Conservation (phyloP, 2,329 filamentous ascomycete genomes). For the Talaromyces amestolkiae region DNA sequence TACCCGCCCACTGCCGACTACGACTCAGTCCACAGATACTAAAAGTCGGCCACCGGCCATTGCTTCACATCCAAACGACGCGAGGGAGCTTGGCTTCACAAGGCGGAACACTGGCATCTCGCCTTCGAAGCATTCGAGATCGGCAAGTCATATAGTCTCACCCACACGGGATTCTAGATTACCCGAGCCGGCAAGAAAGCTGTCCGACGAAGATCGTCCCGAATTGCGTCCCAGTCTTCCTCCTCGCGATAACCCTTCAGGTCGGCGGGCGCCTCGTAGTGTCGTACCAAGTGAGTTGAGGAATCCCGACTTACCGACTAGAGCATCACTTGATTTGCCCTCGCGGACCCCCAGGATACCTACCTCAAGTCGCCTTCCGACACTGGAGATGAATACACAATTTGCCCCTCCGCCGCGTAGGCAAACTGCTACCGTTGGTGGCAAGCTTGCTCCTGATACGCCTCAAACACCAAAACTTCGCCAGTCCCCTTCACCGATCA, state of each 20-base stretch:
- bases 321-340: slow-evolving; percentile 21
- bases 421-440: slow-evolving; percentile 23
- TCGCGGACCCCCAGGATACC: slow-evolving; percentile 18
- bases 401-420: slow-evolving; percentile 36
- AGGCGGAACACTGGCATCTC: slow-evolving; percentile 15
- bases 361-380: slow-evolving; percentile 22
- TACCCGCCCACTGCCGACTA: slow-evolving; percentile 21
- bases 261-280: slow-evolving; percentile 20
- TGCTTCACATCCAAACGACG: slow-evolving; percentile 24
- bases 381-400: slow-evolving; percentile 23
- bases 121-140: slow-evolving; percentile 12
- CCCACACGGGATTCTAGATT: slow-evolving; percentile 21
- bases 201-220: slow-evolving; percentile 31
- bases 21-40: slow-evolving; percentile 24
- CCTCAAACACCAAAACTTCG: slow-evolving; percentile 22
- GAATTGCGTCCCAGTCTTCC: slow-evolving; percentile 52
- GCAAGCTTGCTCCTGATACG: slow-evolving; percentile 20
- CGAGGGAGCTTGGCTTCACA: slow-evolving; percentile 33
- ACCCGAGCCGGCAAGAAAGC: slow-evolving; percentile 46
- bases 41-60: slow-evolving; percentile 19
- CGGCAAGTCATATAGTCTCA: slow-evolving; percentile 32
- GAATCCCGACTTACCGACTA: slow-evolving; percentile 7
- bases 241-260: slow-evolving; percentile 34
- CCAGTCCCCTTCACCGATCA: slow-evolving; percentile 28
- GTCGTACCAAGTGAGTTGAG: slow-evolving; percentile 9